These are phyloP conservation scores for Claviceps arundinis DNA, from an alignment of 2,329 filamentous ascomycete genomes.

Conservation along the genomic window DNA sequence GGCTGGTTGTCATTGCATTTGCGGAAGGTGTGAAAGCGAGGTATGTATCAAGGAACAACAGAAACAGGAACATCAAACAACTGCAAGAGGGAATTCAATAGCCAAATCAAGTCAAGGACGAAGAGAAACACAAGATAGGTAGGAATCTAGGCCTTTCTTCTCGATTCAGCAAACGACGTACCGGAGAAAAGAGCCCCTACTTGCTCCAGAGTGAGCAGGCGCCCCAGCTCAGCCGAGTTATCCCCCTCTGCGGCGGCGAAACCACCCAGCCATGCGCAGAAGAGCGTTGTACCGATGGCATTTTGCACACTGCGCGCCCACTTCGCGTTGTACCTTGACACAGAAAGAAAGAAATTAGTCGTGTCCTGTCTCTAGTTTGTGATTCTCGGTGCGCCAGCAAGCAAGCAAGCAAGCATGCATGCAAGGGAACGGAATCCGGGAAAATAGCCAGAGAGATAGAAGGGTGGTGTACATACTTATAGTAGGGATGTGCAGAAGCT, in stretches of 20 bases:
- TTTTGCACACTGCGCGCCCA: slow-evolving; percentile 81
- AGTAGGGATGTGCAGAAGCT: slow-evolving; percentile 83
- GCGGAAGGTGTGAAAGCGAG: not conserved
- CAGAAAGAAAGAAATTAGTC: not conserved
- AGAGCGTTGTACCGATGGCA: slow-evolving; percentile 45
- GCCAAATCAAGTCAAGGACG: not conserved
- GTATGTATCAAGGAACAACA: not conserved
- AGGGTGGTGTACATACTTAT: slow-evolving; percentile 50
- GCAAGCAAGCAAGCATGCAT: not conserved
- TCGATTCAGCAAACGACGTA: slow-evolving; percentile 21
- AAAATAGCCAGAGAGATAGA: no score
- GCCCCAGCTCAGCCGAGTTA: slow-evolving; percentile 40
- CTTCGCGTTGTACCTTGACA: slow-evolving; percentile 59
- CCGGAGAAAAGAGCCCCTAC: slow-evolving; percentile 66
- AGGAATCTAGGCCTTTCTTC: no score
- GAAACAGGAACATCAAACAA: not conserved
- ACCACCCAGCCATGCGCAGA: slow-evolving; percentile 67
- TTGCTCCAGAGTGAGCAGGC: slow-evolving; percentile 76
- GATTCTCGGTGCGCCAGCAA: not conserved
- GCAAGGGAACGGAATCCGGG: no score
- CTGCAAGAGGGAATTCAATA: not conserved
- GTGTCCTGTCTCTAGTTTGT: not conserved
- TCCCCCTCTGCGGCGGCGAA: slow-evolving; percentile 29
- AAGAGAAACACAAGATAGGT: no score
- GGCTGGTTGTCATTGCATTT: no score